Evolutionary conservation across 805 yeast genomes (phyloP).

Genomic region (Jamesozyma hellenica): DNA sequence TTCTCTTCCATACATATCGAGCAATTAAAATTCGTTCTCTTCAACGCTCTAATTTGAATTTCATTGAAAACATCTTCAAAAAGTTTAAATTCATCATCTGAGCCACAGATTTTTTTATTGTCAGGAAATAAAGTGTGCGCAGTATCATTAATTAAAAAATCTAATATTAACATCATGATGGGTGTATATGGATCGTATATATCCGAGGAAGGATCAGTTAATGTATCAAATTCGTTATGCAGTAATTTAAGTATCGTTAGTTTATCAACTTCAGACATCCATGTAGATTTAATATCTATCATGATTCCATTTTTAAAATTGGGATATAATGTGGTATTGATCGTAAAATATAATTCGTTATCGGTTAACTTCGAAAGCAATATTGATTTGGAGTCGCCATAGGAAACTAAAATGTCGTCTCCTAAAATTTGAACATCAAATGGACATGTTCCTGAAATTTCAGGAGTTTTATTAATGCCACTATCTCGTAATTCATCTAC

Average conservation of each 20-base stretch:
- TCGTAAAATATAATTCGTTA: constrained; percentile 10
- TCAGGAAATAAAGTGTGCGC: constrained; percentile 9
- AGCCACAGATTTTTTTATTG: constrained; percentile 4
- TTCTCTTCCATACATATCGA: constrained; percentile 45
- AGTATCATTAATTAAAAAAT: constrained; percentile 27
- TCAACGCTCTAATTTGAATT: constrained; percentile 24
- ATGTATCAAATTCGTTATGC: constrained; percentile 28
- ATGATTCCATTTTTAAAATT: constrained; percentile 7
- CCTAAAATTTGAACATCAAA: constrained; percentile 10
- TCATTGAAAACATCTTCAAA: constrained; percentile 20
- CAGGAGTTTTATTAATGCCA: neutral
- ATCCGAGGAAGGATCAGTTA: constrained; percentile 11
- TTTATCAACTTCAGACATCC: constrained; percentile 24
- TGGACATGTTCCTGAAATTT: constrained; percentile 11
- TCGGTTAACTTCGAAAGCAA: constrained; percentile 8
- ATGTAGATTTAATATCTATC: constrained; percentile 21
- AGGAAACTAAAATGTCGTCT: constrained; percentile 9
- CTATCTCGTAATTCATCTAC: neutral
- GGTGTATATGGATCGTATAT: constrained; percentile 20
- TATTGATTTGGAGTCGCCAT: constrained; percentile 5
- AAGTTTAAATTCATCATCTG: constrained; percentile 10
- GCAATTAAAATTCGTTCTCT: constrained; percentile 36
- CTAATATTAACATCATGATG: constrained; percentile 36
- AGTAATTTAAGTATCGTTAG: constrained; percentile 14
- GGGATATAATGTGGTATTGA: constrained; percentile 15